Evolutionary conservation across 257 asterid genomes (phyloP).

Genomic region (Solanum megistacrolobum): DNA sequence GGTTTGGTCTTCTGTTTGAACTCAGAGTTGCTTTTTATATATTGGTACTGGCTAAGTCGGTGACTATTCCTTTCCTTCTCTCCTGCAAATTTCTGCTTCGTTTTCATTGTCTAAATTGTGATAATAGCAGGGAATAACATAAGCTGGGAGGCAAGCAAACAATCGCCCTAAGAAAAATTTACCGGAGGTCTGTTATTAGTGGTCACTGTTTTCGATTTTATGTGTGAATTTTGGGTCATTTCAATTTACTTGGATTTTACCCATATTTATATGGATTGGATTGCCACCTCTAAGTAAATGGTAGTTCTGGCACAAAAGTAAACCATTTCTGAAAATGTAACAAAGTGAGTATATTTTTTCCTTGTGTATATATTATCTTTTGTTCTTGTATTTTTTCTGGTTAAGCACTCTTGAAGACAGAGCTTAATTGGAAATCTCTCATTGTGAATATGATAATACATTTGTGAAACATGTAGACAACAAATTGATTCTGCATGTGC

Average conservation of each 20-base stretch:
- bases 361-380: background rate
- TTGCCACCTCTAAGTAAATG: background rate
- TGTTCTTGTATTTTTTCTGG: background rate
- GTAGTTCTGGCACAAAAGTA: background rate
- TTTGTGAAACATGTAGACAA: background rate
- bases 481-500: background rate
- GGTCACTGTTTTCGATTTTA: background rate
- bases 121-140: conserved; percentile 38
- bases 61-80: background rate
- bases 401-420: background rate
- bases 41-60: background rate
- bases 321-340: background rate
- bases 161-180: conserved; percentile 20
- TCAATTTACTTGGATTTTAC: background rate
- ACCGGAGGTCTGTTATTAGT: conserved; percentile 44
- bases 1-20: background rate
- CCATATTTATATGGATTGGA: background rate
- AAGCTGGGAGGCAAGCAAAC: conserved; percentile 19
- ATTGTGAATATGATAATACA: background rate
- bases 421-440: no score
- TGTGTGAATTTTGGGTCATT: background rate
- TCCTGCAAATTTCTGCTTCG: background rate
- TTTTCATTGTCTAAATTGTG: background rate
- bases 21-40: background rate
- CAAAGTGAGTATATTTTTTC: background rate